These are phyloP conservation scores for Acanthochlamys bracteata DNA, from an alignment of 106 monocot species.

Conservation along the genomic window DNA sequence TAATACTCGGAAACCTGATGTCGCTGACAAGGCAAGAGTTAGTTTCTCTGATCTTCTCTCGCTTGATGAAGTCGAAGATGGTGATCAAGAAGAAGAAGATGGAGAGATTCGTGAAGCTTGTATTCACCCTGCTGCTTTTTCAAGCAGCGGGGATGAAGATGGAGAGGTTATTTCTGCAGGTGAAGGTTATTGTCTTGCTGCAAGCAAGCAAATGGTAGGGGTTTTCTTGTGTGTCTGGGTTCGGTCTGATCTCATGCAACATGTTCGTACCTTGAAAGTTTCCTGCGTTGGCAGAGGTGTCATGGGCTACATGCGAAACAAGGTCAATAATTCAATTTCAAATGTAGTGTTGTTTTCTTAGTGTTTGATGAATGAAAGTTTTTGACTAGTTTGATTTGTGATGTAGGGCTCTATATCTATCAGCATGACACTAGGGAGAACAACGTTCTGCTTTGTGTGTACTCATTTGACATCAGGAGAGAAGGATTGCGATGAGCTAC, in stretches of 20 bases:
- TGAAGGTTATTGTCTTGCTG: slow-evolving; percentile 37
- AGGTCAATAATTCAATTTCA: slow-evolving; percentile 25
- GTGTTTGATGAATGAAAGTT: not conserved
- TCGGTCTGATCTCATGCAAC: slow-evolving; percentile 29
- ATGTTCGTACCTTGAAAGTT: slow-evolving; percentile 43
- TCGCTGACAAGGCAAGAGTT: slow-evolving; percentile 23
- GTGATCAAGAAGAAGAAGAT: slow-evolving; percentile 4
- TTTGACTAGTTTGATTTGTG: not conserved
- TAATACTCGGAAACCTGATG: slow-evolving; percentile 3
- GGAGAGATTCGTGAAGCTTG: not conserved
- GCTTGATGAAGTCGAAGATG: slow-evolving; percentile 21
- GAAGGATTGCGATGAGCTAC: slow-evolving; percentile 72
- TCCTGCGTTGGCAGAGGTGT: slow-evolving; percentile 78
- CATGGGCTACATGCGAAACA: slow-evolving; percentile 97
- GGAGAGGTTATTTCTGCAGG: not conserved
- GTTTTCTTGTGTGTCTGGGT: slow-evolving; percentile 86
- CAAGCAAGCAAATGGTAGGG: slow-evolving; percentile 94
- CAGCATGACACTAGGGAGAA: slow-evolving; percentile 49
- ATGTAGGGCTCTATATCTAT: slow-evolving; percentile 80
- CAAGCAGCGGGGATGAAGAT: slow-evolving; percentile 24
- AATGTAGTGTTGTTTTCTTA: not conserved
- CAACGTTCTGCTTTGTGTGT: slow-evolving; percentile 83
- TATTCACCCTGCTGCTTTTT: not conserved
- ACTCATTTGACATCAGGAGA: slow-evolving; percentile 81
- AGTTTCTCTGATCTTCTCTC: slow-evolving; percentile 68